Conservation (phyloP, 1,139 yeast species). For the Blastobotrys serpentis region DNA sequence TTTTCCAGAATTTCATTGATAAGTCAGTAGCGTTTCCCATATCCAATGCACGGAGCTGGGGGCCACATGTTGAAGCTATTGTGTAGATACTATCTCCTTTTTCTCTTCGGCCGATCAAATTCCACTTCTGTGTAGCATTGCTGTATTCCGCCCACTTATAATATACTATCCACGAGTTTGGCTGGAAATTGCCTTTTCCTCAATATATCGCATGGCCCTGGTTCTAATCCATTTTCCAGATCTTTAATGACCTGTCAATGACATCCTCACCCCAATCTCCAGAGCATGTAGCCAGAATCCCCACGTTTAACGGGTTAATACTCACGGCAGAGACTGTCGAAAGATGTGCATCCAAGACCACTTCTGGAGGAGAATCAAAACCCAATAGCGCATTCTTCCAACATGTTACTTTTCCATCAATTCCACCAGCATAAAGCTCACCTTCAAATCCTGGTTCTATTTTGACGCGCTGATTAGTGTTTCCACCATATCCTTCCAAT, state of each 20-base stretch:
- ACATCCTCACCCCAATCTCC: background rate
- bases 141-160: too few species aligned
- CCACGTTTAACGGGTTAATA: background rate
- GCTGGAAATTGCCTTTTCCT: too few species aligned
- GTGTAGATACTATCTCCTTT: too few species aligned
- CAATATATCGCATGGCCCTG: too few species aligned
- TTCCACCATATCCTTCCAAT: conserved; percentile 21
- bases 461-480: conserved; percentile 32
- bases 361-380: conserved; percentile 15
- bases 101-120: too few species aligned
- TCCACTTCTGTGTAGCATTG: too few species aligned
- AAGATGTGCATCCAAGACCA: background rate
- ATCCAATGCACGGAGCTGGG: conserved; percentile 13
- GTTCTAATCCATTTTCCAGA: conserved; percentile 1
- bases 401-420: conserved; percentile 28
- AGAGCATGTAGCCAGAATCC: conserved; percentile 13
- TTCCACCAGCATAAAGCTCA: conserved; percentile 33
- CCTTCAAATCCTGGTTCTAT: conserved; percentile 27
- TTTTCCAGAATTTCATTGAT: too few species aligned
- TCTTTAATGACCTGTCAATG: background rate
- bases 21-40: too few species aligned
- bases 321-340: background rate
- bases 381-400: conserved; percentile 34
- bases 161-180: too few species aligned
- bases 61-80: background rate